phyloP scores from a whole-genome alignment of 345 rosid species.

The Salix koriyanagi region DNA sequence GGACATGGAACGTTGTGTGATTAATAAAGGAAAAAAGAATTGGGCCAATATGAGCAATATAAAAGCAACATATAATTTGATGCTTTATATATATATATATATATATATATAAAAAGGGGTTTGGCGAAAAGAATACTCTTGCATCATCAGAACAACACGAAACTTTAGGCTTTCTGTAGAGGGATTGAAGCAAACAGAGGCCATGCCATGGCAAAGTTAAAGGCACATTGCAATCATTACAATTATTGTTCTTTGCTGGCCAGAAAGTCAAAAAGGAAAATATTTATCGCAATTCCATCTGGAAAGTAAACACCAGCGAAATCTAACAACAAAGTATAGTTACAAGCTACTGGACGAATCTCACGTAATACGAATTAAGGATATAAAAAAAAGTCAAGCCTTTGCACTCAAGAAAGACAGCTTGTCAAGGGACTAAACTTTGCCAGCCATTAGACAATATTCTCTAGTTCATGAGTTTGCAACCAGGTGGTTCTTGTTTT shows the following conservation, averaged over 20 bases:
- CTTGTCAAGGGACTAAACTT: conserved; percentile 24
- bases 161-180: background rate
- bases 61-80: background rate
- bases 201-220: conserved; percentile 22
- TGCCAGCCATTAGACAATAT: conserved; percentile 7
- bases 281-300: conserved; percentile 21
- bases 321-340: conserved; percentile 9
- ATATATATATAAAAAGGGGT: background rate
- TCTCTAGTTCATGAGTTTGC: background rate
- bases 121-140: background rate
- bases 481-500: conserved; percentile 18
- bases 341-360: background rate
- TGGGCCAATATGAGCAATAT: background rate
- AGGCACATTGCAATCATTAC: conserved; percentile 24
- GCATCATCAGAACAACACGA: background rate
- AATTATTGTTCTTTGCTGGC: conserved; percentile 31
- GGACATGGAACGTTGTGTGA: background rate
- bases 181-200: background rate
- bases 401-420: conserved; percentile 33
- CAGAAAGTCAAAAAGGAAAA: conserved; percentile 15
- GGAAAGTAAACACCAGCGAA: conserved; percentile 36
- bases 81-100: background rate
- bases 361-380: background rate
- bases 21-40: background rate
- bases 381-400: conserved; percentile 14